Evolutionary conservation across 2,329 filamentous ascomycete species (phyloP).

Genomic region (Blastomyces gilchristii): DNA sequence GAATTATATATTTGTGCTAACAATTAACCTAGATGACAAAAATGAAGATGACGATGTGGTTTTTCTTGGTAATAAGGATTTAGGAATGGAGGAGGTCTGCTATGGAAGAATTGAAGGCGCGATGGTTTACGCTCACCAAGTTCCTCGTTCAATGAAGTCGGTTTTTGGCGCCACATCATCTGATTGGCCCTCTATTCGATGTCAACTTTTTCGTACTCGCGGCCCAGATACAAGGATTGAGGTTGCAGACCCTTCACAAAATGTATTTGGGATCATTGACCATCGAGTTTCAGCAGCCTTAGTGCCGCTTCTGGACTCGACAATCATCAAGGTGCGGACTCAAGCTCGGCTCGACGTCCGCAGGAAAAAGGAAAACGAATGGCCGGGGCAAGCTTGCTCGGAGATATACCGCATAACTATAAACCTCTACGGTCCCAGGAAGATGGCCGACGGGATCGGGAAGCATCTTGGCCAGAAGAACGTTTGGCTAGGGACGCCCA

Average conservation of each 20-base stretch:
- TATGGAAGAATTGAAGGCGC: conserved; percentile 65
- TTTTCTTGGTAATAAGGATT: conserved; percentile 45
- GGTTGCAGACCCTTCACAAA: conserved; percentile 60
- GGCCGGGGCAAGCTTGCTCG: conserved; percentile 53
- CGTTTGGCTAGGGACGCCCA: conserved; percentile 57
- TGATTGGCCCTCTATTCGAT: conserved; percentile 65
- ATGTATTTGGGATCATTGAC: conserved; percentile 70
- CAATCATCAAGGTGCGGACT: conserved; percentile 54
- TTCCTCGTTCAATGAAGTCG: conserved; percentile 51
- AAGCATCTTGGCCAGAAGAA: conserved; percentile 55
- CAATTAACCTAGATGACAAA: conserved; percentile 18
- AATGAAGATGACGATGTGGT: conserved; percentile 34
- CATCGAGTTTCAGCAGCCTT: conserved; percentile 54
- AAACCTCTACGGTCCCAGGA: conserved; percentile 68
- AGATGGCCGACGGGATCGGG: conserved; percentile 55
- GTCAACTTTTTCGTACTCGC: conserved; percentile 53
- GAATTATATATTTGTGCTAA: not conserved
- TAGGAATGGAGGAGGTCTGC: conserved; percentile 62
- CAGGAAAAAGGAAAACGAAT: conserved; percentile 53
- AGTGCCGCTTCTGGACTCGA: conserved; percentile 60
- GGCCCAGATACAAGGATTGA: conserved; percentile 54
- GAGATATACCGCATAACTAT: conserved; percentile 55
- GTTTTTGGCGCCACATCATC: conserved; percentile 42
- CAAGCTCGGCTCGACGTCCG: conserved; percentile 61
- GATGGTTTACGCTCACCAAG: conserved; percentile 53